A percentile compares a stretch with the other conserved stretches of the same genome.
phyloP scores from a whole-genome alignment of 768 basidiomycete species.

The Hysterangium stoloniferum region DNA sequence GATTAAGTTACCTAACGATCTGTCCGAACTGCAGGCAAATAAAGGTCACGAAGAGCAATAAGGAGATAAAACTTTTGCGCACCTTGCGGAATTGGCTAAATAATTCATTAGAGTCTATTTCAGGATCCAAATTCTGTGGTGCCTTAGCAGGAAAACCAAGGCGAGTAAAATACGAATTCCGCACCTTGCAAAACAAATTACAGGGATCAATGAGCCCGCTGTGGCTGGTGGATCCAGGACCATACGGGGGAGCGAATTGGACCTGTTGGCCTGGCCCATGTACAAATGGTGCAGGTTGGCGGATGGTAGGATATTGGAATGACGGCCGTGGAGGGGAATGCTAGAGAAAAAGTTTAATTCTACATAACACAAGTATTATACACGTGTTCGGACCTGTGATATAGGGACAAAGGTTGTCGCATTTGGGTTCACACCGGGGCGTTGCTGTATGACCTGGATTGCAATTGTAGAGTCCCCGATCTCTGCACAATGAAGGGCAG shows the following conservation, averaged over 20 bases:
- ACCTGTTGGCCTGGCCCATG: slow-evolving; percentile 90
- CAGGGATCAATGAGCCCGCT: slow-evolving; percentile 87
- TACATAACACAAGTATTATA: slow-evolving; percentile 7
- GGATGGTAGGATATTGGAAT: slow-evolving; percentile 32
- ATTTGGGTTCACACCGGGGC: slow-evolving; percentile 50
- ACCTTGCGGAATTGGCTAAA: slow-evolving; percentile 80
- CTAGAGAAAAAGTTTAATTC: slow-evolving; percentile 21
- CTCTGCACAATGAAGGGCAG: slow-evolving; percentile 76
- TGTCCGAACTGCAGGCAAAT: slow-evolving; percentile 59
- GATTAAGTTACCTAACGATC: slow-evolving; percentile 63
- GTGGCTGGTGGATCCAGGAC: slow-evolving; percentile 76
- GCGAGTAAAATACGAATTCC: slow-evolving; percentile 7
- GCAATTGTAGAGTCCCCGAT: slow-evolving; percentile 80
- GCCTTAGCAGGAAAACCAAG: background rate
- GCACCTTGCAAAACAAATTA: slow-evolving; percentile 83
- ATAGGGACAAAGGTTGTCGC: slow-evolving; percentile 73
- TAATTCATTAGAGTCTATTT: slow-evolving; percentile 78
- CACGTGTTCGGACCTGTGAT: slow-evolving; percentile 38
- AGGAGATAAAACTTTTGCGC: slow-evolving; percentile 17
- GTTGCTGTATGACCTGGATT: slow-evolving; percentile 68
- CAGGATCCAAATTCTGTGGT: slow-evolving; percentile 71
- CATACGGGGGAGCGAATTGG: slow-evolving; percentile 64
- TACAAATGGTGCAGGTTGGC: slow-evolving; percentile 47
- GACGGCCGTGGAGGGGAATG: slow-evolving; percentile 65
- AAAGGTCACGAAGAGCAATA: background rate